Base-by-base conservation (phyloP, 352 stramenopile species). In the Phytophthora sansomeana region DNA sequence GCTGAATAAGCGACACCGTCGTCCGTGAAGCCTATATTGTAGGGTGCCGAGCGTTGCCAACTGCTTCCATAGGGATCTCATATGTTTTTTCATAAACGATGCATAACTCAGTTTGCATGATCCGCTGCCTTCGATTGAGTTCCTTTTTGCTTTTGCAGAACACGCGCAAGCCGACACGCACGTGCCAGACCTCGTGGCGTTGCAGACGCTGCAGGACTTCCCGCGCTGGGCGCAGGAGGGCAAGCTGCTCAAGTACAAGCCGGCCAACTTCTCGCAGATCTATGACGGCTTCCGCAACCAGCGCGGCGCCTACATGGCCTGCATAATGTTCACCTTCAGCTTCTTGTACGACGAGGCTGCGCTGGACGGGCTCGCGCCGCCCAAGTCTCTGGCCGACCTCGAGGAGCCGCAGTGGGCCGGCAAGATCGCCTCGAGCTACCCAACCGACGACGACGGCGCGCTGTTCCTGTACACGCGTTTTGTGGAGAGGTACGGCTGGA, bases 191-290 rank as follows among this genome's bases (percentile, higher is more conserved):
- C 62, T 84, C 36, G 55, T 77, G 14, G 69, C 74, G 36, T 59
- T 88, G 14, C 79, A 84, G 66, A 88, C 79, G 39, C 67, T 88
- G 29, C 74, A 88, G 58, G 66, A 88, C 71, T 88, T 75, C 63
- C 67, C 74, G 52, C 74, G 79, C 14, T 88, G 72, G 77, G 55
- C 58, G 6, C 62, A 72, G 17, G 63, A 82, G 39, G 74, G 58
- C n/a, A 73, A 83, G 53, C 52, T 88, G 38, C 69, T 84, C 26
- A 46, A 73, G 46, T 88, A 88, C 75, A 85, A 84, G 63, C 79
- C 79, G 0, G 73, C 69, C 21, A 76, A 74, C 36, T 85, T 82
- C 72, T 85, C 77, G 13, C 53, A 83, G 58, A 67, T 88, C 69
- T 81, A 88, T 61, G 63, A 78, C 26, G 42, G 41, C 13, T 83